Percentiles rank a stretch among this genome's conserved stretches.
Conservation (phyloP, 2,329 filamentous ascomycete species). For the Macroventuria anomochaeta region DNA sequence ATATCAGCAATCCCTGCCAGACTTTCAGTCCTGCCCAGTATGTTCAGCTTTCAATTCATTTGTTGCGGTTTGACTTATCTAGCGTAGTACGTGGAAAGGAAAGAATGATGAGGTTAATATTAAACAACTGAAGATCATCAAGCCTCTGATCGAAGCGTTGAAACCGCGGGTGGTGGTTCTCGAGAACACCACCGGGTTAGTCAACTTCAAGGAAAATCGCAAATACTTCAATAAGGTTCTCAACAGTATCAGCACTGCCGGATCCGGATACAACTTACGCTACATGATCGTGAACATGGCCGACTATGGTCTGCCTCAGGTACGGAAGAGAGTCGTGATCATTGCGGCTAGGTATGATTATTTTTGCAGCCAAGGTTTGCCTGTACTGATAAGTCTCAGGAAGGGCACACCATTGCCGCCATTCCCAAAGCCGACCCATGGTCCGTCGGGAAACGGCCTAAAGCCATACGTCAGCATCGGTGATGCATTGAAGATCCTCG, state of each 20-base stretch:
- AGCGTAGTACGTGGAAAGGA: background rate
- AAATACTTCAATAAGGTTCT: conserved; percentile 20
- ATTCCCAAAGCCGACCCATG: conserved; percentile 38
- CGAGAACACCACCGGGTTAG: conserved; percentile 8
- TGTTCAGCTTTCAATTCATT: background rate
- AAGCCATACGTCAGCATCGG: conserved; percentile 27
- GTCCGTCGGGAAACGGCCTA: conserved; percentile 28
- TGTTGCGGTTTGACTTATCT: background rate
- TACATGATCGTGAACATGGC: conserved; percentile 30
- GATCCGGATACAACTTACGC: conserved; percentile 32
- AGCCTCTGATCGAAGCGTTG: background rate
- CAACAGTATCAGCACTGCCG: conserved; percentile 19
- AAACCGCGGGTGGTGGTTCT: background rate
- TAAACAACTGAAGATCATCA: background rate
- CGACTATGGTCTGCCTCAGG: conserved; percentile 33
- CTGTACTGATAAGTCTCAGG: conserved; percentile 20
- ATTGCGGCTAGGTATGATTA: conserved; percentile 33
- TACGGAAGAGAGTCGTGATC: conserved; percentile 35
- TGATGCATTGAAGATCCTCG: conserved; percentile 22
- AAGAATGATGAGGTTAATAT: background rate
- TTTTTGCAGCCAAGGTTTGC: too few species aligned
- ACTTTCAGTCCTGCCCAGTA: background rate
- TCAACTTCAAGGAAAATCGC: conserved; percentile 11
- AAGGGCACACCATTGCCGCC: conserved; percentile 35
- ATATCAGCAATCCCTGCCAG: background rate